Conservation (phyloP, 257 asterid genomes). For the Verbena officinalis region DNA sequence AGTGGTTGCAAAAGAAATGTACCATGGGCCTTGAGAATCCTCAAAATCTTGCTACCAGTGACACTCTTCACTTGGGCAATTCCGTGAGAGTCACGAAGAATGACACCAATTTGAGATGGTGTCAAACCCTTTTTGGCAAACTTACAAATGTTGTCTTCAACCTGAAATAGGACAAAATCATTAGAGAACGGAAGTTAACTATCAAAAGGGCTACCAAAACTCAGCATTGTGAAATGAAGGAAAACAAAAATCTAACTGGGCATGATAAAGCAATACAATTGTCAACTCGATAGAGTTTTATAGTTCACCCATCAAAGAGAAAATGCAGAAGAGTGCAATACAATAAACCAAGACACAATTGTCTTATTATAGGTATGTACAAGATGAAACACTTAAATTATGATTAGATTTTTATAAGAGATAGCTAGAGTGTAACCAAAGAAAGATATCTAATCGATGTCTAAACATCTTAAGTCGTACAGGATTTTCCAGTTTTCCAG, state of each 20-base stretch:
- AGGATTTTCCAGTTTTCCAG: no score
- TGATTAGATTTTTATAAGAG: background rate
- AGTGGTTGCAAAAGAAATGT: background rate
- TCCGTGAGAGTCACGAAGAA: slow-evolving; percentile 78
- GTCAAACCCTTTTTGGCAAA: slow-evolving; percentile 72
- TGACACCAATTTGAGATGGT: slow-evolving; percentile 72
- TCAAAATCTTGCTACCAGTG: slow-evolving; percentile 68
- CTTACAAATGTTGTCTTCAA: slow-evolving; percentile 66
- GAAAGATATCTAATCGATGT: background rate
- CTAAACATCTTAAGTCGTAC: background rate
- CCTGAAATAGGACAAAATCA: slow-evolving; percentile 36
- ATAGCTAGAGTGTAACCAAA: background rate
- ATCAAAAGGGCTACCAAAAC: background rate
- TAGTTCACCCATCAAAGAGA: background rate
- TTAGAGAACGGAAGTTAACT: background rate
- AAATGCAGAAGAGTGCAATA: background rate
- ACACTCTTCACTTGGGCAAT: slow-evolving; percentile 76
- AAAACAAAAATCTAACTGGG: background rate
- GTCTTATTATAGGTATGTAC: background rate
- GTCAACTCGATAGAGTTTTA: background rate
- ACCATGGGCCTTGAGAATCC: slow-evolving; percentile 64
- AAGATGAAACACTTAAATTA: background rate
- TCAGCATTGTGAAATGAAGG: background rate
- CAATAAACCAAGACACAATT: background rate
- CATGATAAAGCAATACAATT: no score